These are phyloP conservation scores for Amanita brunnescens DNA, from an alignment of 768 basidiomycete species.

Conservation along the genomic window DNA sequence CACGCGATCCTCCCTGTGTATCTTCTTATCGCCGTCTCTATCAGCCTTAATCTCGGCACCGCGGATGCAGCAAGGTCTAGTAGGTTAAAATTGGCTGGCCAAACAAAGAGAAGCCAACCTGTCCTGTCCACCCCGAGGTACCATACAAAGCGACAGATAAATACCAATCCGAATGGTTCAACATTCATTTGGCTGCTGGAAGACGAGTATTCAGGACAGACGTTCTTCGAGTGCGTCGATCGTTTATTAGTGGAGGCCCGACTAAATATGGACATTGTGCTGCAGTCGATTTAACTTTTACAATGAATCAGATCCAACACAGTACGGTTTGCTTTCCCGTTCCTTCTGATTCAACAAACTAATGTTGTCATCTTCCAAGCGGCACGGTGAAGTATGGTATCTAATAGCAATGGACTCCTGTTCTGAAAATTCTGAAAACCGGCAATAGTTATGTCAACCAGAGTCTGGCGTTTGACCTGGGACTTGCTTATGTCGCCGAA, in stretches of 20 bases:
- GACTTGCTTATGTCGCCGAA: conserved; percentile 48
- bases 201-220: conserved; percentile 56
- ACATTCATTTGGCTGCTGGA: conserved; percentile 58
- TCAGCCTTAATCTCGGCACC: not conserved
- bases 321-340: conserved; percentile 33
- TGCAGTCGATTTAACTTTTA: conserved; percentile 52
- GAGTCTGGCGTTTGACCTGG: conserved; percentile 40
- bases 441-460: conserved; percentile 52
- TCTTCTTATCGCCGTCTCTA: not conserved
- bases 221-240: conserved; percentile 58
- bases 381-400: conserved; percentile 61
- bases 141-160: conserved; percentile 19
- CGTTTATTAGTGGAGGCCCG: not conserved
- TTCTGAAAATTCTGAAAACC: not conserved
- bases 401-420: not conserved
- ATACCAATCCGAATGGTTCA: conserved; percentile 36
- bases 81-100: not conserved
- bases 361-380: conserved; percentile 27
- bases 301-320: conserved; percentile 54
- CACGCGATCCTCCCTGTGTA: not conserved
- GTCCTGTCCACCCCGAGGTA: not conserved
- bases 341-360: conserved; percentile 7
- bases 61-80: not conserved
- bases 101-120: not conserved
- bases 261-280: conserved; percentile 5